Evolutionary conservation across 2,329 filamentous ascomycete species (phyloP).

Genomic region (Fusarium sororula): DNA sequence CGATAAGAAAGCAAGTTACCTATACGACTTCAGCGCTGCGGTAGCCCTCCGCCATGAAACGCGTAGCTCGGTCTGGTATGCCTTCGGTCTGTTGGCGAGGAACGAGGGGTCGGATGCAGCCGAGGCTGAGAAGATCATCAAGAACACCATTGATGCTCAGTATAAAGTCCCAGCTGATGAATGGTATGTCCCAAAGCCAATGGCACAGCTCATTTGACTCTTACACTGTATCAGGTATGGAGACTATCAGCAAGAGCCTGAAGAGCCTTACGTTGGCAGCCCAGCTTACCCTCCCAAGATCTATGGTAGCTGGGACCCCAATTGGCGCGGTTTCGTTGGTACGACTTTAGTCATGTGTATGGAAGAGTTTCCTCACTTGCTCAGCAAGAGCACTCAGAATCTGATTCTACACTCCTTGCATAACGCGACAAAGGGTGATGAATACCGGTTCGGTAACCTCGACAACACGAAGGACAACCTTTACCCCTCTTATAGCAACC

Average conservation of each 20-base stretch:
- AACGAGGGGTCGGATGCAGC: slow-evolving; percentile 59
- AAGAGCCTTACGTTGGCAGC: slow-evolving; percentile 66
- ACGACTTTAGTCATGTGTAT: slow-evolving; percentile 66
- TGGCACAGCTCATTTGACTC: rapidly evolving
- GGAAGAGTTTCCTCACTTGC: slow-evolving; percentile 64
- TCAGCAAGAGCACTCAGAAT: slow-evolving; percentile 47
- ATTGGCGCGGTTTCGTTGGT: slow-evolving; percentile 71
- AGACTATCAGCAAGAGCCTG: slow-evolving; percentile 63
- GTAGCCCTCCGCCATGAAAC: slow-evolving; percentile 64
- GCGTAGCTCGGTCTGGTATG: slow-evolving; percentile 67
- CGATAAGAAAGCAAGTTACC: slow-evolving; percentile 60
- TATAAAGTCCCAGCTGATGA: slow-evolving; percentile 61
- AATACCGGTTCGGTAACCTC: slow-evolving; percentile 68
- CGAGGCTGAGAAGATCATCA: slow-evolving; percentile 63
- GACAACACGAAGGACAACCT: slow-evolving; percentile 64
- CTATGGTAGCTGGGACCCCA: slow-evolving; percentile 69
- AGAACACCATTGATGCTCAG: slow-evolving; percentile 62
- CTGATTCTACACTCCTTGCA: slow-evolving; percentile 63
- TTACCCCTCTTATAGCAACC: slow-evolving; percentile 70
- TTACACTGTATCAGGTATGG: slow-evolving; percentile 18
- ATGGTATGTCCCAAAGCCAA: slow-evolving; percentile 55
- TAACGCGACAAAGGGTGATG: slow-evolving; percentile 66
- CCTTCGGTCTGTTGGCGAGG: slow-evolving; percentile 64
- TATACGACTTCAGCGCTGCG: slow-evolving; percentile 58
- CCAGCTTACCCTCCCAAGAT: slow-evolving; percentile 59